These are phyloP conservation scores for Chytriomyces confervae DNA, from an alignment of 192 early-diverging fungal species.

Conservation along the genomic window DNA sequence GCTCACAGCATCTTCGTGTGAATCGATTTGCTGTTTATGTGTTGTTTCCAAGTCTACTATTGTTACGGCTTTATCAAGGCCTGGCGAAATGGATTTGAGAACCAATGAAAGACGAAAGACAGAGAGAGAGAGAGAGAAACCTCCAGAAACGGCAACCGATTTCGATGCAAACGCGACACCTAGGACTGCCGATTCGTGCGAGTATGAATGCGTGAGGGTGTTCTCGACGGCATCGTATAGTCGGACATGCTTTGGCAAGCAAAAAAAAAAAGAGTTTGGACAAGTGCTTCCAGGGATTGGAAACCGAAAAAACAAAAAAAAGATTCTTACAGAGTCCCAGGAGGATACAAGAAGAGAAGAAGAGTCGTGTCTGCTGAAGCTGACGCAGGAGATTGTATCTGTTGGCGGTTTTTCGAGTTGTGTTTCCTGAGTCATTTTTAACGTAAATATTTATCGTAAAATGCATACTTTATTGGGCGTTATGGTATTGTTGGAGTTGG, in stretches of 20 bases:
- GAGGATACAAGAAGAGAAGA: conserved; percentile 77
- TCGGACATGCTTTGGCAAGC: conserved; percentile 68
- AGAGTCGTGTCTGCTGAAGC: conserved; percentile 72
- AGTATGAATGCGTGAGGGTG: conserved; percentile 58
- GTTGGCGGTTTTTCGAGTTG: conserved; percentile 81
- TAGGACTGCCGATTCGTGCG: conserved; percentile 76
- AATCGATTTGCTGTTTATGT: conserved; percentile 67
- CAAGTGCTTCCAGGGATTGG: not conserved
- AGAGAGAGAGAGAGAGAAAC: conserved; percentile 61
- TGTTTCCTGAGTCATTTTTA: conserved; percentile 25
- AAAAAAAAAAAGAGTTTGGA: not conserved
- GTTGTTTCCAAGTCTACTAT: conserved; percentile 62
- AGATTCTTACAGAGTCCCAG: conserved; percentile 82
- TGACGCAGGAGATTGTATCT: conserved; percentile 82
- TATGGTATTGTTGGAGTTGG: not conserved
- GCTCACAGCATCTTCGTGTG: conserved; percentile 54
- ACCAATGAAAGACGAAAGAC: conserved; percentile 50
- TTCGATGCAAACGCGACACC: conserved; percentile 74
- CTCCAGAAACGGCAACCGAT: conserved; percentile 69
- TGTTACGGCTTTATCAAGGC: conserved; percentile 17
- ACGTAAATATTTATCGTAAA: not conserved
- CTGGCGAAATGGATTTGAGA: not conserved
- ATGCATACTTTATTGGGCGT: not conserved
- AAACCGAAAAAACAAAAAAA: not conserved
- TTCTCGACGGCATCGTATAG: conserved; percentile 82